phyloP scores from a whole-genome alignment of 192 early-diverging fungal genomes.

The Coemansia sp. region DNA sequence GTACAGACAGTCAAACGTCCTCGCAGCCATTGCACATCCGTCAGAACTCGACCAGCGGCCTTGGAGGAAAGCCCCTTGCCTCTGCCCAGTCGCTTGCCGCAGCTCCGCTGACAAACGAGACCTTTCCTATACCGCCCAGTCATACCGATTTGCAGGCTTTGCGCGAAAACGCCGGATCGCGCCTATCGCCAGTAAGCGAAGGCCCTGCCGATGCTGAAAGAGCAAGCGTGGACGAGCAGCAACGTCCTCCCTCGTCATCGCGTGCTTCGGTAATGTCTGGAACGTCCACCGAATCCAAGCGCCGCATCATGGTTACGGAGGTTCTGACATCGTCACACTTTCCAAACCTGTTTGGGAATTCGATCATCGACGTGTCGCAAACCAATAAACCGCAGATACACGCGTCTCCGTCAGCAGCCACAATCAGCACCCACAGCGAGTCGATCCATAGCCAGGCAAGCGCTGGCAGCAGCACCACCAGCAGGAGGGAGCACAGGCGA shows the following conservation, averaged over 20 bases:
- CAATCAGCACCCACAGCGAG: conserved; percentile 34
- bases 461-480: conserved; percentile 8
- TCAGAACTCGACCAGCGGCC: conserved; percentile 32
- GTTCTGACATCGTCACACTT: conserved; percentile 39
- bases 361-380: conserved; percentile 12
- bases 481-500: not conserved
- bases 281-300: conserved; percentile 44
- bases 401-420: conserved; percentile 10
- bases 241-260: conserved; percentile 46
- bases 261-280: conserved; percentile 42
- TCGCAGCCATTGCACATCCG: conserved; percentile 17
- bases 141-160: conserved; percentile 1
- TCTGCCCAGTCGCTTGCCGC: conserved; percentile 28
- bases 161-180: conserved; percentile 6
- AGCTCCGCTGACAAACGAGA: conserved; percentile 14
- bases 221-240: conserved; percentile 3
- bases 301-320: conserved; percentile 49
- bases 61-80: conserved; percentile 14
- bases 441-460: conserved; percentile 33
- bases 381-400: conserved; percentile 7
- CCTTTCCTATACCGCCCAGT: conserved; percentile 3
- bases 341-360: conserved; percentile 41
- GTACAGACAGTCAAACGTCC: not conserved
- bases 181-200: conserved; percentile 47
- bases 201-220: conserved; percentile 8